Conservation (phyloP, 1,284 basidiomycete species). For the Macrocystidia cucumis region DNA sequence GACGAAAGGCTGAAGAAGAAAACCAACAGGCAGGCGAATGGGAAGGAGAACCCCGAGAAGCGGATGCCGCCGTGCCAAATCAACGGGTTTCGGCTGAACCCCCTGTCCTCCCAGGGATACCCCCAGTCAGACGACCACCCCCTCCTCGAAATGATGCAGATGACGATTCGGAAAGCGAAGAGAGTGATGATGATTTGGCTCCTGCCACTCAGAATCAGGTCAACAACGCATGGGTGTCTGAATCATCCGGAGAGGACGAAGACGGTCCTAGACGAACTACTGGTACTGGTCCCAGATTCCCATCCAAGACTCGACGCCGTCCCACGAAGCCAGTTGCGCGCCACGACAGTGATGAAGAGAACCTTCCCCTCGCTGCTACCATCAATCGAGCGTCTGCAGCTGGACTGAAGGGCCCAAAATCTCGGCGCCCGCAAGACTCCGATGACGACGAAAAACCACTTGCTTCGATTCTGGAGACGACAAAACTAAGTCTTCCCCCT, state of each 20-base stretch:
- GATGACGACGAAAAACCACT: slow-evolving; percentile 74
- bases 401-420: too few species aligned
- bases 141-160: slow-evolving; percentile 41
- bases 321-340: slow-evolving; percentile 10
- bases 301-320: slow-evolving; percentile 19
- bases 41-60: too few species aligned
- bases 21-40: slow-evolving; percentile 8
- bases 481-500: slow-evolving; percentile 36
- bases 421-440: slow-evolving; percentile 29
- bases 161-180: slow-evolving; percentile 41
- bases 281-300: slow-evolving; percentile 45
- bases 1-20: slow-evolving; percentile 23
- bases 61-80: slow-evolving; percentile 11
- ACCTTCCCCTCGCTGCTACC: slow-evolving; percentile 63
- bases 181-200: slow-evolving; percentile 31
- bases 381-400: slow-evolving; percentile 40
- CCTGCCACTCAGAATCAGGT: slow-evolving; percentile 10
- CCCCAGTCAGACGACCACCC: slow-evolving; percentile 29
- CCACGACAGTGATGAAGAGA: slow-evolving; percentile 62
- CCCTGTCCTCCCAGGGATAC: slow-evolving; percentile 49
- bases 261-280: slow-evolving; percentile 42
- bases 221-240: slow-evolving; percentile 44
- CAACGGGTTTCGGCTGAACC: slow-evolving; percentile 35
- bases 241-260: slow-evolving; percentile 48
- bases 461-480: slow-evolving; percentile 48